Percentiles rank a stretch among this genome's conserved stretches.
Conservation (phyloP, 257 asterid genomes). For the Cruciata laevipes region DNA sequence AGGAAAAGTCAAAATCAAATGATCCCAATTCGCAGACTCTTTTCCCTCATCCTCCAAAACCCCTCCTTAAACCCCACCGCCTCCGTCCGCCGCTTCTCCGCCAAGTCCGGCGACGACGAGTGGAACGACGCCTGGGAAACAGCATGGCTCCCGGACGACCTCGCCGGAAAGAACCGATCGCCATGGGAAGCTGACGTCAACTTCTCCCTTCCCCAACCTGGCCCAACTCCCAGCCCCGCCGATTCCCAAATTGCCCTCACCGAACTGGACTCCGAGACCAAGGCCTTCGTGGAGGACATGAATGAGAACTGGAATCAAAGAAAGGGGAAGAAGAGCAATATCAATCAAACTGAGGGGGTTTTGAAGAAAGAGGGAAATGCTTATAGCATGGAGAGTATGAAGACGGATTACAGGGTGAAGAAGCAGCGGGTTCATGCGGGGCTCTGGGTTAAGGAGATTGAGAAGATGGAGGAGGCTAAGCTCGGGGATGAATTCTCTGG, state of each 20-base stretch:
- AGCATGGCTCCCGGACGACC: slow-evolving; percentile 85
- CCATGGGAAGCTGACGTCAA: slow-evolving; percentile 88
- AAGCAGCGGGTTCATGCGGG: slow-evolving; percentile 85
- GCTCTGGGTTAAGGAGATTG: slow-evolving; percentile 92
- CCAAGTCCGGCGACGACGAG: slow-evolving; percentile 49
- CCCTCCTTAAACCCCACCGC: slow-evolving; percentile 30
- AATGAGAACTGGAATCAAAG: slow-evolving; percentile 90
- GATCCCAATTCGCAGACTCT: slow-evolving; percentile 34
- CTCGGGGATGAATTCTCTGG: slow-evolving; percentile 53
- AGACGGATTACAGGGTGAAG: slow-evolving; percentile 75
- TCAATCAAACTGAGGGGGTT: slow-evolving; percentile 9
- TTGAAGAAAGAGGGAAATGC: slow-evolving; percentile 23
- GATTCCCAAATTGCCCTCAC: slow-evolving; percentile 23
- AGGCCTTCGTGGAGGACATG: slow-evolving; percentile 94
- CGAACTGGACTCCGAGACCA: slow-evolving; percentile 60
- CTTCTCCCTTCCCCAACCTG: slow-evolving; percentile 28
- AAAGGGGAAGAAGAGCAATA: slow-evolving; percentile 47
- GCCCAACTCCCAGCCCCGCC: slow-evolving; percentile 15
- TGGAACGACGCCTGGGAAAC: slow-evolving; percentile 96
- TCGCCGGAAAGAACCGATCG: slow-evolving; percentile 51
- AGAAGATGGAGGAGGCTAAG: slow-evolving; percentile 80
- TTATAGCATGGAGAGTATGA: slow-evolving; percentile 67
- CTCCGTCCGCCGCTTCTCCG: slow-evolving; percentile 31
- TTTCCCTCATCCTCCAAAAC: slow-evolving; percentile 20
- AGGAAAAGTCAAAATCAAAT: slow-evolving; percentile 12